Percentiles rank a stretch among this genome's conserved stretches.
phyloP scores from a whole-genome alignment of 2,329 filamentous ascomycete species.

The Phialophora macrospora region DNA sequence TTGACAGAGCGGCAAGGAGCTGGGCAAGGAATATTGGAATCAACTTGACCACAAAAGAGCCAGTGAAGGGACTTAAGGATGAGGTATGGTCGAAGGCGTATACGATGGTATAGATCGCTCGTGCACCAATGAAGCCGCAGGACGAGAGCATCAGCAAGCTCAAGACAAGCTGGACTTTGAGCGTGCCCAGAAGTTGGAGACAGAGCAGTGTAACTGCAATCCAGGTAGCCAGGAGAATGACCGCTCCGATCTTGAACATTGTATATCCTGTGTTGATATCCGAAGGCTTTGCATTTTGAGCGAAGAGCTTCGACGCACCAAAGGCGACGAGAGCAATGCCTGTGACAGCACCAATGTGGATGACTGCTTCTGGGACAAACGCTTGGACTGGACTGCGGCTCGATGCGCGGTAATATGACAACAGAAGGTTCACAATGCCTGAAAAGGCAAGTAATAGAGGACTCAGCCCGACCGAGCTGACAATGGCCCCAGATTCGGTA shows the following conservation, averaged over 20 bases:
- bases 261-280: conserved; percentile 19
- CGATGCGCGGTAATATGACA: conserved; percentile 24
- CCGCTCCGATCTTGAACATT: conserved; percentile 16
- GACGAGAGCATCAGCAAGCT: conserved; percentile 9
- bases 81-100: conserved; percentile 25
- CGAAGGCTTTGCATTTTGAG: not conserved
- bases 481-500: conserved; percentile 43
- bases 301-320: conserved; percentile 21
- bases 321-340: conserved; percentile 22
- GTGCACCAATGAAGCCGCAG: conserved; percentile 20
- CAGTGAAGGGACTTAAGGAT: conserved; percentile 23
- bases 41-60: conserved; percentile 22
- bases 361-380: not conserved
- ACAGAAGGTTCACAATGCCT: conserved; percentile 48
- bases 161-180: not conserved
- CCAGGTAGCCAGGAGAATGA: conserved; percentile 25
- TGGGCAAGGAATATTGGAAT: conserved; percentile 23
- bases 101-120: conserved; percentile 27
- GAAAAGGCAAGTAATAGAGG: conserved; percentile 43
- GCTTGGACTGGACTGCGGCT: not conserved
- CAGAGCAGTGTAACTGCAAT: conserved; percentile 8
- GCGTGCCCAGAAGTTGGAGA: conserved; percentile 12
- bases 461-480: conserved; percentile 49
- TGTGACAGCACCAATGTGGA: conserved; percentile 21
- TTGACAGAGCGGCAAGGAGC: conserved; percentile 15